A percentile compares a stretch with the other conserved stretches of the same genome.
phyloP scores from a whole-genome alignment of 805 yeast species.

The Teunomyces lycoperdinae region DNA sequence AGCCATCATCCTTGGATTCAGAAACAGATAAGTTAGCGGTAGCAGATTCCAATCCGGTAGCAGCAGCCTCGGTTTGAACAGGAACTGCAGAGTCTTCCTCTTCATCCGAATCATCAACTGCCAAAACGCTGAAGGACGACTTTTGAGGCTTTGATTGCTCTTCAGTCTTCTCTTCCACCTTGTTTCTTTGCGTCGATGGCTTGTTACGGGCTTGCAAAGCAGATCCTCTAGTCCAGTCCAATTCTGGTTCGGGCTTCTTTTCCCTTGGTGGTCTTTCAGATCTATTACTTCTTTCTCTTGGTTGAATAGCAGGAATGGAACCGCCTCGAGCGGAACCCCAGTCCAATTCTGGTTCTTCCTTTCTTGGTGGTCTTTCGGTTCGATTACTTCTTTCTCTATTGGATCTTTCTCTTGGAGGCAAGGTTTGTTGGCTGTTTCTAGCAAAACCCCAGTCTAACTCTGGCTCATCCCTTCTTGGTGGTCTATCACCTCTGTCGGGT shows the following conservation, averaged over 20 bases:
- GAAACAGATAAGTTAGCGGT: conserved; percentile 38
- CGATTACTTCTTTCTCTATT: conserved; percentile 16
- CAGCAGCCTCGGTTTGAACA: conserved; percentile 13
- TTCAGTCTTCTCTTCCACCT: conserved; percentile 18
- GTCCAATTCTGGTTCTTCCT: conserved; percentile 58
- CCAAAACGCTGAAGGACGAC: conserved; percentile 47
- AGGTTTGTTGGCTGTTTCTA: conserved; percentile 25
- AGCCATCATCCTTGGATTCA: conserved; percentile 33
- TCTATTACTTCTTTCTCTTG: conserved; percentile 34
- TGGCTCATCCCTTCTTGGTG: conserved; percentile 34
- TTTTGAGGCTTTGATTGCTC: conserved; percentile 38
- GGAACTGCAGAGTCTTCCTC: conserved; percentile 11
- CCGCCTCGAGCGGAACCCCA: conserved; percentile 50
- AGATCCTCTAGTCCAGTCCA: conserved; percentile 41
- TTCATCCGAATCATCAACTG: conserved; percentile 48
- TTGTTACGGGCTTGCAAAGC: conserved; percentile 21
- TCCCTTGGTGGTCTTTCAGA: conserved; percentile 23
- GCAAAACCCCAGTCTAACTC: conserved; percentile 44
- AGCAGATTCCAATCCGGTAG: conserved; percentile 32
- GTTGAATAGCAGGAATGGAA: conserved; percentile 24
- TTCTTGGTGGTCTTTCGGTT: conserved; percentile 24
- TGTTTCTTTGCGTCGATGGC: conserved; percentile 4
- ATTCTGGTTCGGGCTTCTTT: conserved; percentile 26
- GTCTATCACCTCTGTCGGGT: conserved; percentile 18
- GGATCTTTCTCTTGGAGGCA: conserved; percentile 33